phyloP scores from a whole-genome alignment of 2,329 filamentous ascomycete species.

The Leptoxyphium fumago region DNA sequence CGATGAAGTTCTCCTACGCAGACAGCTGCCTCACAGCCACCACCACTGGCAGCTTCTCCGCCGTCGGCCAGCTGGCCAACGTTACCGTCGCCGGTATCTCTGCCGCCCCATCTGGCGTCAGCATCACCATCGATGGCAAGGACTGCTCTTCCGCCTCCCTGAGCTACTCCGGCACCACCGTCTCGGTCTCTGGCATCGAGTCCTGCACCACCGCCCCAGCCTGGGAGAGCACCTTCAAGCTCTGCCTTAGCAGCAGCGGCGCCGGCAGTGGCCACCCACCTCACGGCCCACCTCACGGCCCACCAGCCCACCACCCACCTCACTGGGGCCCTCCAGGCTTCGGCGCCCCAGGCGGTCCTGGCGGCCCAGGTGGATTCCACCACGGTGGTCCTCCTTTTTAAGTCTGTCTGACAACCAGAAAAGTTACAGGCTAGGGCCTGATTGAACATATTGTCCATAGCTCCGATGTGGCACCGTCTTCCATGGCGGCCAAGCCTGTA shows the following conservation, averaged over 20 bases:
- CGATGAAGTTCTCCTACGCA: constrained; percentile 9
- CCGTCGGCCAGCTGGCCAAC: constrained; percentile 12
- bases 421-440: too few species aligned
- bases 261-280: constrained; percentile 2
- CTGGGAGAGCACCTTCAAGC: not conserved
- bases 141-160: constrained; percentile 1
- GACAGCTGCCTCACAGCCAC: constrained; percentile 9
- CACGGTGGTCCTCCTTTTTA: not conserved
- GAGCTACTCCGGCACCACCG: not conserved
- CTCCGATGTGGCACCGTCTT: too few species aligned
- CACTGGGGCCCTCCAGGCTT: not conserved
- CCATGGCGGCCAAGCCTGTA: too few species aligned
- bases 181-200: constrained; percentile 3
- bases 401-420: not conserved
- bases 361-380: not conserved
- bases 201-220: not conserved
- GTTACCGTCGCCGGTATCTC: constrained; percentile 15
- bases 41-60: constrained; percentile 10
- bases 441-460: too few species aligned
- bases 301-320: not conserved
- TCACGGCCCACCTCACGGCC: not conserved
- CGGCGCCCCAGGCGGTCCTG: not conserved
- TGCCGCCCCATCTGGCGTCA: constrained; percentile 4
- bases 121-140: constrained; percentile 4
- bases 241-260: constrained; percentile 5